Conservation (phyloP, 148 eudicot species). For the Cornus suecica region DNA sequence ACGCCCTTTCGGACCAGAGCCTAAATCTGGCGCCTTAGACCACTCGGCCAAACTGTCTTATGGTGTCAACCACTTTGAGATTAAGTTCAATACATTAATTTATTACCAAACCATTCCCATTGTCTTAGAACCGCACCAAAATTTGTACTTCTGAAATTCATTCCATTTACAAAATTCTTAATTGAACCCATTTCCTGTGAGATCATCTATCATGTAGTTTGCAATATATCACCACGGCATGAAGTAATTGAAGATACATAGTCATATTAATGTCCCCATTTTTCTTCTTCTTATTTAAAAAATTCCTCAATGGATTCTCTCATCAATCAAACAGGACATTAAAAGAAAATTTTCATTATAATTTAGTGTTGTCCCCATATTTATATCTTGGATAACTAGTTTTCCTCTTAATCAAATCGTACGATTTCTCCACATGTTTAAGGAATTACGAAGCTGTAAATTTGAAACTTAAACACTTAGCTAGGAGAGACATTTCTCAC, state of each 20-base stretch:
- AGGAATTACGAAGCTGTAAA: not conserved
- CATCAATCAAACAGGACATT: not conserved
- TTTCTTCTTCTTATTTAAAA: not conserved
- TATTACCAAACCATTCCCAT: no score
- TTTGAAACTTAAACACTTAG: not conserved
- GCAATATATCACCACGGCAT: no score
- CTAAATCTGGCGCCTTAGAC: constrained; percentile 99
- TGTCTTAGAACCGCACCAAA: no score
- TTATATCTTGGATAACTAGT: no score
- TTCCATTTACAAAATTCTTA: no score
- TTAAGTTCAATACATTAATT: no score
- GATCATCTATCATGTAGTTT: no score
- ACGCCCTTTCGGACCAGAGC: constrained; percentile 99
- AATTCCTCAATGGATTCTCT: not conserved
- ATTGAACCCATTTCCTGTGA: no score
- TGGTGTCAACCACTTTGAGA: no score
- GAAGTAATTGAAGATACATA: no score
- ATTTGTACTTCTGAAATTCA: no score
- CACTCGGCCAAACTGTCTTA: constrained; percentile 80
- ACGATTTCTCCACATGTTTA: not conserved
- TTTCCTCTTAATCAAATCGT: not conserved
- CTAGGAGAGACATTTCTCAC: constrained; percentile 22
- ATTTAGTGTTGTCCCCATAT: not conserved
- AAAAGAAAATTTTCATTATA: not conserved
- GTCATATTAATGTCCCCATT: no score